These are phyloP conservation scores for Protomyces lactucae-debilis DNA, from an alignment of 1,139 yeast species.

Conservation along the genomic window DNA sequence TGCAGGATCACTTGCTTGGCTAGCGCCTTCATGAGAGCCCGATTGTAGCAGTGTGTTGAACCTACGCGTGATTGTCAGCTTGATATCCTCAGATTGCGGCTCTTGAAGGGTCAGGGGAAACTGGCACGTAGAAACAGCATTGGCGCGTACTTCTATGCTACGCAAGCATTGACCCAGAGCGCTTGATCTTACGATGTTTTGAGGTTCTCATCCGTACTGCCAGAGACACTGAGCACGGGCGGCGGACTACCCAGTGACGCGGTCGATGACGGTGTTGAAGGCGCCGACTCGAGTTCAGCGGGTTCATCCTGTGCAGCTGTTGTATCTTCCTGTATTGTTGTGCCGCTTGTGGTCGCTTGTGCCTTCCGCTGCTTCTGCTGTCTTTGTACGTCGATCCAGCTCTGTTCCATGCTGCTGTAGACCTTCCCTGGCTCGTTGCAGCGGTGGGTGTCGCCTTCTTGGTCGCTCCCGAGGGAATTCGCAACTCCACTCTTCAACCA, in stretches of 20 bases:
- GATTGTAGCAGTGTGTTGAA: slow-evolving; percentile 1
- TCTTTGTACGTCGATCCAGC: background rate
- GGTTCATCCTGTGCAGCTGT: slow-evolving; percentile 9
- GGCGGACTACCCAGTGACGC: slow-evolving; percentile 2
- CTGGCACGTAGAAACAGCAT: background rate
- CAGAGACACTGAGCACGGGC: background rate
- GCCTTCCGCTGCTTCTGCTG: slow-evolving; percentile 3
- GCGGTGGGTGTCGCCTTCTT: too few species aligned
- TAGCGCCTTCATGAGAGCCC: background rate
- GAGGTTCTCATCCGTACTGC: slow-evolving; percentile 22
- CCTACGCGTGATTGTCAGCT: background rate
- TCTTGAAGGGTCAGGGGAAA: too few species aligned
- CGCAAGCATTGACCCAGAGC: background rate
- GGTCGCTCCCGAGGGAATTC: too few species aligned
- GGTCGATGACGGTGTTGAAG: slow-evolving; percentile 15
- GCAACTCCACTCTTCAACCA: too few species aligned
- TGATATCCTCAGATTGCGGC: too few species aligned
- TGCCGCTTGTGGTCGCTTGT: background rate
- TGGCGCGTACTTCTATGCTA: too few species aligned
- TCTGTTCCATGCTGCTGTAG: background rate
- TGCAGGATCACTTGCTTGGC: too few species aligned
- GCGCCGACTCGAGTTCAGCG: slow-evolving; percentile 21
- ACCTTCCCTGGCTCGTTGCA: too few species aligned
- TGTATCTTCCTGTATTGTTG: background rate
- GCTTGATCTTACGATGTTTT: slow-evolving; percentile 5